These are phyloP conservation scores for Thymus mandschuricus DNA, from an alignment of 257 asterid genomes.

Conservation along the genomic window DNA sequence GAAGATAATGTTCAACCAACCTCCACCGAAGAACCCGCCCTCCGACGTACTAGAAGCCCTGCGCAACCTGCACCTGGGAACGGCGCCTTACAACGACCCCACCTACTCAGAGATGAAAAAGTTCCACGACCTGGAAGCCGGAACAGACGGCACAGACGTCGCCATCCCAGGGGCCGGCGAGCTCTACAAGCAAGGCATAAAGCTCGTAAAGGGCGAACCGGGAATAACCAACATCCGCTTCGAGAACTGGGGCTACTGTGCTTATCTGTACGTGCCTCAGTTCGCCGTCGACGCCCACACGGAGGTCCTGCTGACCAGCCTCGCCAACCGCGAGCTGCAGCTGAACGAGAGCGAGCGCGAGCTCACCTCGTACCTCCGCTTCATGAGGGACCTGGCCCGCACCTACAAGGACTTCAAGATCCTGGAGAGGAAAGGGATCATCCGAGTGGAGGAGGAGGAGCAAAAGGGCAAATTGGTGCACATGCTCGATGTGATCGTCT, in stretches of 20 bases:
- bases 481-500: background rate
- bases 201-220: background rate
- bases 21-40: background rate
- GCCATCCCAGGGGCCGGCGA: constrained; percentile 20
- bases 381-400: constrained; percentile 9
- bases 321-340: background rate
- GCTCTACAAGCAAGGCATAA: background rate
- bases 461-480: background rate
- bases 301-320: background rate
- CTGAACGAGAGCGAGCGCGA: background rate
- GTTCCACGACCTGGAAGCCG: constrained; percentile 1
- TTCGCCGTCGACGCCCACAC: background rate
- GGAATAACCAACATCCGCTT: constrained; percentile 15
- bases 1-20: too few relatives aligned
- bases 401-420: constrained; percentile 17
- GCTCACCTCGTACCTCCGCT: constrained; percentile 7
- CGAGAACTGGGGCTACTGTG: background rate
- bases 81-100: background rate
- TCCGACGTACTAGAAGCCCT: constrained; percentile 3
- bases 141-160: background rate
- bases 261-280: background rate
- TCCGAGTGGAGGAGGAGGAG: background rate
- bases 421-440: background rate
- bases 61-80: background rate
- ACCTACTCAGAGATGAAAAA: background rate